Conservation (phyloP, 2,329 filamentous ascomycete genomes). For the Stachybotrys echinatus region DNA sequence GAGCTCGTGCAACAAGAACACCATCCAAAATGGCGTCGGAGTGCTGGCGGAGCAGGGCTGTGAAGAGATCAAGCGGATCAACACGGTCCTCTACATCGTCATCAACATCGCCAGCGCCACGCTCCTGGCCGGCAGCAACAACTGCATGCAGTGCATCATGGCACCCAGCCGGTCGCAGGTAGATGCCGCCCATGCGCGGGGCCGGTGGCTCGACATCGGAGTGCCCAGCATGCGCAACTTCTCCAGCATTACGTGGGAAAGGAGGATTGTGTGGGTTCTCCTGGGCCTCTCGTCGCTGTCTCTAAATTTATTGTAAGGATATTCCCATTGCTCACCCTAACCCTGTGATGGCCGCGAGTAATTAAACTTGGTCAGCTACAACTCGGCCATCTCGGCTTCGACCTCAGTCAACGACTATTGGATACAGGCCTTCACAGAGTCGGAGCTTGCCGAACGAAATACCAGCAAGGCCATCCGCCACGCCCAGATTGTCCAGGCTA, state of each 20-base stretch:
- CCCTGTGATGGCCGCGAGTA: too few relatives aligned
- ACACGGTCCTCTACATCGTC: conserved; percentile 6
- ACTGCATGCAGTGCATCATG: conserved; percentile 27
- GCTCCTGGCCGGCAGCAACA: conserved; percentile 27
- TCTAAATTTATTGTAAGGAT: conserved; percentile 9
- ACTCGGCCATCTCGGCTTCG: background rate
- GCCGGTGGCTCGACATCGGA: conserved; percentile 15
- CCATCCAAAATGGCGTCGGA: background rate
- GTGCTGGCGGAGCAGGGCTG: background rate
- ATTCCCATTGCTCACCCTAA: conserved; percentile 9
- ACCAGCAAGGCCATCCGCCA: background rate
- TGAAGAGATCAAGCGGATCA: background rate
- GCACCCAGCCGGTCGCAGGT: conserved; percentile 26
- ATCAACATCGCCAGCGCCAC: conserved; percentile 16
- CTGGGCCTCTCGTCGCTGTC: conserved; percentile 8
- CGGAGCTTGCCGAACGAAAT: background rate
- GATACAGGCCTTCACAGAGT: background rate
- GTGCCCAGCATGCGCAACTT: conserved; percentile 14
- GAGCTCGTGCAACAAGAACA: background rate
- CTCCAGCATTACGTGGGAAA: conserved; percentile 4
- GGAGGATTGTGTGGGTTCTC: conserved; percentile 5
- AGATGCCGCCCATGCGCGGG: conserved; percentile 12
- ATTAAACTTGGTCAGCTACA: background rate
- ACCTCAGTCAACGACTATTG: background rate
- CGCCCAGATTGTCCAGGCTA: background rate